Conservation (phyloP, 805 yeast genomes). For the Nakazawaea molendinolei region DNA sequence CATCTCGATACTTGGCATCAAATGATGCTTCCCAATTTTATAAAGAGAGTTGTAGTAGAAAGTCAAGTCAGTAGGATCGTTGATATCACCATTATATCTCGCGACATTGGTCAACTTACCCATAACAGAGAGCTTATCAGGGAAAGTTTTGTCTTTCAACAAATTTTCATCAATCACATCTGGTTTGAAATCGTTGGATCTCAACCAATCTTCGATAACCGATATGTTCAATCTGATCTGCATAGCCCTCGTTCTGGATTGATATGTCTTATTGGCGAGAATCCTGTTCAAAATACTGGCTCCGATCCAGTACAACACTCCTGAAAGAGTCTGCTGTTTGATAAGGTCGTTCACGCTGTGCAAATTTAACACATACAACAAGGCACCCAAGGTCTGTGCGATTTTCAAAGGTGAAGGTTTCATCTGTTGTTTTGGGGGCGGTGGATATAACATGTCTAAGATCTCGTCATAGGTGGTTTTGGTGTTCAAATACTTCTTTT, state of each 20-base stretch:
- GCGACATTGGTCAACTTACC: conserved; percentile 23
- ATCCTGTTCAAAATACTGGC: conserved; percentile 67
- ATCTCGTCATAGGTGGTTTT: conserved; percentile 65
- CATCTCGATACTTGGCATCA: conserved; percentile 69
- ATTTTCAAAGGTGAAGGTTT: conserved; percentile 85
- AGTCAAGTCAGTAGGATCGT: conserved; percentile 40
- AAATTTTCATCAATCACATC: conserved; percentile 21
- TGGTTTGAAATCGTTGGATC: conserved; percentile 54
- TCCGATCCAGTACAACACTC: conserved; percentile 74
- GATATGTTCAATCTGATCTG: conserved; percentile 86
- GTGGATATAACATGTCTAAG: conserved; percentile 74
- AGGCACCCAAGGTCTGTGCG: conserved; percentile 82
- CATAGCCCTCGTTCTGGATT: conserved; percentile 78
- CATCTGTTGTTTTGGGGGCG: conserved; percentile 70
- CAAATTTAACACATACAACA: conserved; percentile 75
- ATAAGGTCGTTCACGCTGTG: conserved; percentile 75
- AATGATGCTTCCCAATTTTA: conserved; percentile 57
- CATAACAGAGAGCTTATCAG: conserved; percentile 24
- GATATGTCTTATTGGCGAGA: conserved; percentile 57
- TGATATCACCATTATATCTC: conserved; percentile 21
- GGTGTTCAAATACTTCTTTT: conserved; percentile 33
- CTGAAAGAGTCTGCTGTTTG: conserved; percentile 72
- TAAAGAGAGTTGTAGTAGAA: conserved; percentile 62
- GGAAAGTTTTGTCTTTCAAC: conserved; percentile 21
- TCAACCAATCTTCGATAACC: conserved; percentile 88